Base-by-base conservation (phyloP, 352 stramenopile genomes). In the Pythium aristosporum region DNA sequence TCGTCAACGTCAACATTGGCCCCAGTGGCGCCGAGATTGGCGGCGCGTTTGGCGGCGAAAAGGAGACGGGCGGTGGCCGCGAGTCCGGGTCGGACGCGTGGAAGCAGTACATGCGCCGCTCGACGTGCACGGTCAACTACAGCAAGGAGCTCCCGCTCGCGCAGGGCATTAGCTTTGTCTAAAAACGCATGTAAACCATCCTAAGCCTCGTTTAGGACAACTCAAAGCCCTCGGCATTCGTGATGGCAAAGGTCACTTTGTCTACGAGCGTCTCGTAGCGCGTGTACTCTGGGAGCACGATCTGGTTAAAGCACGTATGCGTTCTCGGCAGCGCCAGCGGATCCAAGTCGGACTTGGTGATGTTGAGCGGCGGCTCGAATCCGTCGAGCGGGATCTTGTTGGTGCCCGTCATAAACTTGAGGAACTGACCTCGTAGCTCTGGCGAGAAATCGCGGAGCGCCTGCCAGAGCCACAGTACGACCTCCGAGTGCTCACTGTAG, bases 31-130 rank as follows among this genome's bases (percentile, higher is more conserved):
- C 92, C 46, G 92, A 98, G 71, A 98, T 98, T 63, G 92, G 92
- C 28, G 91, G 91, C 44, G 92, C 92, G 16, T 98, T 98, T 57
- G 92, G 92, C 16, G 92, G 92, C 21, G 89, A 98, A 62, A 98
- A 98, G 76, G 89, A 97, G 59, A 98, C 92, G 36, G 92, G 92
- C 20, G 88, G 91, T 11, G 92, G 92, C 50, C 86, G 92, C 51
- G 92, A 98, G 65, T 96, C 85, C 23, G 92, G 92, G 54, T 96
- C 85, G 58, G 92, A 98, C 55, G 74, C 89, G 15, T 98, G 92
- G 92, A 98, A 98, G 81, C 86, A 96, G 73, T 98, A 98, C 87
- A 97, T 97, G 89, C 88, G 92, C 34, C 88, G 92, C n/a, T 96
- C 84, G 20, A 98, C 92, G 55, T 97, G 89, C 76, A 97, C 92